Percentiles rank a stretch among this genome's conserved stretches.
Conservation (phyloP, 2,329 filamentous ascomycete genomes). For the Trichoderma pleuroti region DNA sequence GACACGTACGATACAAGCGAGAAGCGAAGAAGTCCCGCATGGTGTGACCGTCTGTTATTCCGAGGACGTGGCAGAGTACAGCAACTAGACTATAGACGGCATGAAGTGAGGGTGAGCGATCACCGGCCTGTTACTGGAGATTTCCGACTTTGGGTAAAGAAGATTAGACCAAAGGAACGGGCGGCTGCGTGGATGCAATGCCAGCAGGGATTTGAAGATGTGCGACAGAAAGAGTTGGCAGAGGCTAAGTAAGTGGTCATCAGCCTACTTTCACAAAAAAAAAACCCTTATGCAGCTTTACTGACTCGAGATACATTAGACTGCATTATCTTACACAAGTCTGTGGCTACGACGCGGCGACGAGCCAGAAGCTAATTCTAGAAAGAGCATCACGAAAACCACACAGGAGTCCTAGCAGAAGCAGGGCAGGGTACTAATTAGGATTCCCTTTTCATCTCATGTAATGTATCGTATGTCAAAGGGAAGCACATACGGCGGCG, state of each 20-base stretch:
- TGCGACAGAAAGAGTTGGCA: slow-evolving; percentile 63
- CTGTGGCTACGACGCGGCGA: slow-evolving; percentile 53
- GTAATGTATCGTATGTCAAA: neutral
- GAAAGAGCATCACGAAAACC: slow-evolving; percentile 36
- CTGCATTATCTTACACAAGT: slow-evolving; percentile 49
- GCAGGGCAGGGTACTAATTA: slow-evolving; percentile 18
- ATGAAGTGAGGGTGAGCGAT: slow-evolving; percentile 88
- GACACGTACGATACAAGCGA: slow-evolving; percentile 93
- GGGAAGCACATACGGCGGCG: neutral
- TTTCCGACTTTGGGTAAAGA: slow-evolving; percentile 83
- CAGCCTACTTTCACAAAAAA: neutral
- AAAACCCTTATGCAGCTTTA: too few species aligned
- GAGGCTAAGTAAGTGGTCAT: slow-evolving; percentile 69
- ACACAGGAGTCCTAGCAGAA: slow-evolving; percentile 28
- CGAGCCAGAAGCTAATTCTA: slow-evolving; percentile 45
- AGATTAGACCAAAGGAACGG: slow-evolving; percentile 65
- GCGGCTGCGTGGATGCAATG: slow-evolving; percentile 67
- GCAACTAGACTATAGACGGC: slow-evolving; percentile 81
- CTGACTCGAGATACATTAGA: slow-evolving; percentile 34
- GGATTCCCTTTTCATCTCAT: neutral
- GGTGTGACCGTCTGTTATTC: slow-evolving; percentile 94
- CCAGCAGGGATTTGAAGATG: slow-evolving; percentile 68
- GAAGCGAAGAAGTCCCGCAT: slow-evolving; percentile 89
- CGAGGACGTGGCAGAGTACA: slow-evolving; percentile 76
- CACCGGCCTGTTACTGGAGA: slow-evolving; percentile 86